A percentile compares a stretch with the other conserved stretches of the same genome.
Evolutionary conservation across 2,329 filamentous ascomycete species (phyloP).

Genomic region (Ophiocordyceps australis): DNA sequence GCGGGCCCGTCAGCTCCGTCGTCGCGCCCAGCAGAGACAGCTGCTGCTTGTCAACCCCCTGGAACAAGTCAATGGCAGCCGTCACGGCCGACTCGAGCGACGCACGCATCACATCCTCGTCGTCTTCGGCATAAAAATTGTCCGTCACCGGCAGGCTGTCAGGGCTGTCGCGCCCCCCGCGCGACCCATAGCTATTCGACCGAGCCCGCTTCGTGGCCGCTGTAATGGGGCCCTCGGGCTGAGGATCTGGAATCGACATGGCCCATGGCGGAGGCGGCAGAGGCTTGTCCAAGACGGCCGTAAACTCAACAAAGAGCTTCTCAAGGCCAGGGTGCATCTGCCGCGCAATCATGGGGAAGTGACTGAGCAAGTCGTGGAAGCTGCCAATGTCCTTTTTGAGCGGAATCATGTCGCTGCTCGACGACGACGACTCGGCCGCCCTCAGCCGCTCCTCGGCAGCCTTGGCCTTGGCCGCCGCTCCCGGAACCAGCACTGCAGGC

Average conservation of each 20-base stretch:
- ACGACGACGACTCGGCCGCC: conserved; percentile 16
- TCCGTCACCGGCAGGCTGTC: conserved; percentile 32
- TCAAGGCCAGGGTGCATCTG: conserved; percentile 93
- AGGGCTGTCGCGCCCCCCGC: conserved; percentile 11
- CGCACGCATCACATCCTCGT: conserved; percentile 77
- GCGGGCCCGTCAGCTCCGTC: conserved; percentile 78
- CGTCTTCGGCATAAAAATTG: conserved; percentile 64
- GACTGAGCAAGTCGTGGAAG: conserved; percentile 75
- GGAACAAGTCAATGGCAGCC: conserved; percentile 86
- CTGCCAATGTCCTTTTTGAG: conserved; percentile 80
- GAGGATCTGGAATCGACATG: conserved; percentile 36
- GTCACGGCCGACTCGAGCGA: conserved; percentile 86
- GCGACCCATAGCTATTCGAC: conserved; percentile 26
- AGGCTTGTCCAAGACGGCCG: conserved; percentile 67
- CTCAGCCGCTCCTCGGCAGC: conserved; percentile 10
- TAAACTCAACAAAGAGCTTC: conserved; percentile 78
- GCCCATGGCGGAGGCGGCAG: conserved; percentile 57
- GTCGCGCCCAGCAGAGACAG: conserved; percentile 80
- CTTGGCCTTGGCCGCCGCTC: conserved; percentile 1
- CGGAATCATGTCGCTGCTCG: conserved; percentile 21
- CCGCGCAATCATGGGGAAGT: conserved; percentile 87
- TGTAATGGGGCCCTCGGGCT: conserved; percentile 35
- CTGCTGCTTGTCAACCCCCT: conserved; percentile 89
- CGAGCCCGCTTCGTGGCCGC: conserved; percentile 35
- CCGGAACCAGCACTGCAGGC: conserved; percentile 40